phyloP scores from a whole-genome alignment of 352 stramenopile genomes.

The Globisporangium spiculum region DNA sequence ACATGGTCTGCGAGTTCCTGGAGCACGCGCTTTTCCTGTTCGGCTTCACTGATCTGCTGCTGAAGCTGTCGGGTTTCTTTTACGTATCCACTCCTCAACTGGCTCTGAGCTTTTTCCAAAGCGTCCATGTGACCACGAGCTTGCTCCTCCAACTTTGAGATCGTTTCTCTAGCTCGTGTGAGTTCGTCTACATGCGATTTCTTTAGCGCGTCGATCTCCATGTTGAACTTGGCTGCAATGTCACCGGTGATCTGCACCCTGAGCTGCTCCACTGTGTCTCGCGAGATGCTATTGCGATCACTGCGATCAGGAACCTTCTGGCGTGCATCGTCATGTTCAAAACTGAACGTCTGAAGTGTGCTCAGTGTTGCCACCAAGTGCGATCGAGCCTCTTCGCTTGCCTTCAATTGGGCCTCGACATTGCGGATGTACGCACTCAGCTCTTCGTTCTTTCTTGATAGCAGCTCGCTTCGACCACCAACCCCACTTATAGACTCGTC shows the following conservation, averaged over 20 bases:
- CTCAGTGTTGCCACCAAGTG: constrained; percentile 58
- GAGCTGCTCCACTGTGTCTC: constrained; percentile 4
- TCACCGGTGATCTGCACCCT: background rate
- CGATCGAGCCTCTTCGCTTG: constrained; percentile 64
- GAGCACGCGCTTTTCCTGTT: constrained; percentile 31
- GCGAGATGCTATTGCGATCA: background rate
- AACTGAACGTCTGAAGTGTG: constrained; percentile 33
- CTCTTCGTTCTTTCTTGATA: constrained; percentile 12
- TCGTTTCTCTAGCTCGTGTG: constrained; percentile 14
- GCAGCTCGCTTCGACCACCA: background rate
- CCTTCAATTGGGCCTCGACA: constrained; percentile 53
- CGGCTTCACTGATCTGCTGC: constrained; percentile 19
- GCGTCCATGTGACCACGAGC: constrained; percentile 20
- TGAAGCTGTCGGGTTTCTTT: constrained; percentile 42
- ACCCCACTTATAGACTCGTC: background rate
- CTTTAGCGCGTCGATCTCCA: constrained; percentile 9
- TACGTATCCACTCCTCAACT: constrained; percentile 20
- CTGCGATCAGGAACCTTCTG: background rate
- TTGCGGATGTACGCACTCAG: constrained; percentile 19
- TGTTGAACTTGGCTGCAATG: constrained; percentile 13
- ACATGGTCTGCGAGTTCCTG: constrained; percentile 31
- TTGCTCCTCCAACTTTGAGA: constrained; percentile 30
- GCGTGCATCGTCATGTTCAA: background rate
- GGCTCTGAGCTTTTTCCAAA: constrained; percentile 24
- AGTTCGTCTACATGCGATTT: constrained; percentile 10